Evolutionary conservation across 2,329 filamentous ascomycete genomes (phyloP).

Genomic region (Daldinia sp.): DNA sequence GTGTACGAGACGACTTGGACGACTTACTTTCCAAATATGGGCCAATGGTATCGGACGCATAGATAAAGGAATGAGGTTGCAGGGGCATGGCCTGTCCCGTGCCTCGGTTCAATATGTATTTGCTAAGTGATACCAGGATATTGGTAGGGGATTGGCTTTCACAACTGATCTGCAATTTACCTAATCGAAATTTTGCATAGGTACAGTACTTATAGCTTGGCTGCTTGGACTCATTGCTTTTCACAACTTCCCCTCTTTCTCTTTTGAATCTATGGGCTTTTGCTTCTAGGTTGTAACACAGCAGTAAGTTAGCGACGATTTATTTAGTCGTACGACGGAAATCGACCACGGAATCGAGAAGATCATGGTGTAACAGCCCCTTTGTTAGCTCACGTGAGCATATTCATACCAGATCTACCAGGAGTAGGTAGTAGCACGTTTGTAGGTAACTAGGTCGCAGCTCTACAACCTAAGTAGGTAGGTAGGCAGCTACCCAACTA

Average conservation of each 20-base stretch:
- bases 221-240: neutral
- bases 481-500: too few species aligned
- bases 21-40: neutral
- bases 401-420: neutral
- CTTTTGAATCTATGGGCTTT: neutral
- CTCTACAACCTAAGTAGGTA: too few species aligned
- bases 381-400: neutral
- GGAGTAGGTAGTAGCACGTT: neutral
- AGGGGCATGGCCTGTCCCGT: neutral
- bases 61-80: neutral
- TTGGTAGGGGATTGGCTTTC: neutral
- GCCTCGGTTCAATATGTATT: conserved; percentile 17
- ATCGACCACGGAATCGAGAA: neutral
- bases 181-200: neutral
- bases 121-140: neutral
- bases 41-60: neutral
- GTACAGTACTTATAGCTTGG: conserved; percentile 1
- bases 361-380: neutral
- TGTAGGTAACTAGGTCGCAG: too few species aligned
- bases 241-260: neutral
- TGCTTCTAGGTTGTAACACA: neutral
- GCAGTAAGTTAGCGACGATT: neutral
- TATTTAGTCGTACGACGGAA: too few species aligned
- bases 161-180: conserved; percentile 1
- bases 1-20: neutral